Base-by-base conservation (phyloP, 768 basidiomycete genomes). In the Mycena venus region DNA sequence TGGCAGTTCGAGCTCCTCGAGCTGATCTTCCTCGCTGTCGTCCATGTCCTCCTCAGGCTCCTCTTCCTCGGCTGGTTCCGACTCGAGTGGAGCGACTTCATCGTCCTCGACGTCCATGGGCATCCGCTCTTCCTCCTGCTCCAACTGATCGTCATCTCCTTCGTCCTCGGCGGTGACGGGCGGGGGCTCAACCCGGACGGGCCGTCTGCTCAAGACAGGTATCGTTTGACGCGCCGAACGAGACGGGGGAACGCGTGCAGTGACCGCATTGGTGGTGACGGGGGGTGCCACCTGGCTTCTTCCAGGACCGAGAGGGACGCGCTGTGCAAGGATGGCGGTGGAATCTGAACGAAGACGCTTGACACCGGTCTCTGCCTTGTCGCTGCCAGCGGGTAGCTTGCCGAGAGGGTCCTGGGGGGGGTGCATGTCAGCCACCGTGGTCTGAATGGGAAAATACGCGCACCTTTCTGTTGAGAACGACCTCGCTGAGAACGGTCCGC, bases 401-500 rank as follows among this genome's bases (percentile, higher is more conserved):
- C 80, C 80, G 73, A 80, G 84, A 47, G 87, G 82, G 42, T 91
- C 90, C 90, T 91, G 70, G 61, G 61, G 68, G 63, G 64, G 49
- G 21, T 31, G 21, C 12, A 65, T 81, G 73, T 78, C 66, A 81
- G 80, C 74, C 70, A 66, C 36, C 53, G 58, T 15, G 29, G 51
- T 44, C 34, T 40, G 59, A 36, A 34, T 53, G 65, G 58, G 47
- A 42, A 51, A 29, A 42, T 38, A 60, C 21, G 81, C 90, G 76
- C 79, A 93, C 94, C 86, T 93, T 95, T 81, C 91, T 90, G 83
- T 95, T 95, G 63, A 95, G 90, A 68, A 93, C 92, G 75, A 97
- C 95, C 84, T 96, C 96, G 71, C 92, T 91, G 61, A 97, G 88
- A 47, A 92, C 95, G 36, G 93, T 88, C 76, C 96, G 90, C 81